Evolutionary conservation across 331 rosid genomes (phyloP).

Genomic region (Phaseolus coccineus): DNA sequence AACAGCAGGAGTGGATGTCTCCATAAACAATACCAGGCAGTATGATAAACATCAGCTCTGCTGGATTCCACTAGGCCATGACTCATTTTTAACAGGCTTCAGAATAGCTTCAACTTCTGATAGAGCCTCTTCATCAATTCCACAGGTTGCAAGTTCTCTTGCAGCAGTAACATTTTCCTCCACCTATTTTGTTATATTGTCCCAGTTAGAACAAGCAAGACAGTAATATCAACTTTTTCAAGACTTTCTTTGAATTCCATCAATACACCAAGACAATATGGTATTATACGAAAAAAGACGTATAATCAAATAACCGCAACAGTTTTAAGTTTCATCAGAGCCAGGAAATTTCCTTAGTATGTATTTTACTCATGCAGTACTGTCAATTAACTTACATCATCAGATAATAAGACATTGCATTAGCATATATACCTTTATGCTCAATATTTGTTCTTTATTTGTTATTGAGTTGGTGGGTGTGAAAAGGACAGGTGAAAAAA

Average conservation of each 20-base stretch:
- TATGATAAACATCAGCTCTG: constrained; percentile 53
- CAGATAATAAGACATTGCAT: neutral
- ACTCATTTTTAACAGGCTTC: constrained; percentile 80
- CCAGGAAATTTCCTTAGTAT: constrained; percentile 18
- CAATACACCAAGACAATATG: neutral
- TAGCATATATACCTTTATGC: neutral
- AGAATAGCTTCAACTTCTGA: constrained; percentile 78
- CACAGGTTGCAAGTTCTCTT: constrained; percentile 63
- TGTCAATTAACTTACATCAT: neutral
- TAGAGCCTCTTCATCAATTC: constrained; percentile 67
- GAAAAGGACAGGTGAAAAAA: constrained; percentile 10
- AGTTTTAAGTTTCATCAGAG: neutral
- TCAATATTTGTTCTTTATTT: neutral
- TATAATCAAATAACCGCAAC: neutral
- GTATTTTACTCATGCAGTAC: constrained; percentile 1
- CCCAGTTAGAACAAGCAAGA: constrained; percentile 22
- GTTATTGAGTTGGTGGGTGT: neutral
- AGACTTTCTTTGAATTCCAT: neutral
- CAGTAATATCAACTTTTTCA: neutral
- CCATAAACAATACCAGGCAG: constrained; percentile 28
- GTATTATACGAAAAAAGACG: neutral
- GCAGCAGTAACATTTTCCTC: constrained; percentile 89
- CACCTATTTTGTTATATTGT: constrained; percentile 57
- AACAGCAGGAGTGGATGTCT: constrained; percentile 33
- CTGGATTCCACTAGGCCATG: constrained; percentile 93